Conservation (phyloP, 164 flowering plant genomes). For the Vitis vinifera region ASM3070453v1 NC_081811.1:7530501-7531000, state of each 20-base stretch:
- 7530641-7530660: slow-evolving; percentile 53
- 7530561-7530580: slow-evolving; percentile 72
- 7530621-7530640: slow-evolving; percentile 19
- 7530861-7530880: not conserved
- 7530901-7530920: too few species aligned
- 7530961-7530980: too few species aligned
- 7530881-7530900: too few species aligned
- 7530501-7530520: slow-evolving; percentile 48
- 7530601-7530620: slow-evolving; percentile 12
- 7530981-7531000: too few species aligned
- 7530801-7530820: not conserved
- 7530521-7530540: slow-evolving; percentile 77
- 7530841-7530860: not conserved
- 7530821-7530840: too few species aligned
- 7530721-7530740: slow-evolving; percentile 42
- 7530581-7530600: slow-evolving; percentile 45
- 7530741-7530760: slow-evolving; percentile 73
- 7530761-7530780: slow-evolving; percentile 45
- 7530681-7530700: slow-evolving; percentile 48
- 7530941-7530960: too few species aligned
- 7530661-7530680: slow-evolving; percentile 46
- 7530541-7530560: slow-evolving; percentile 62
- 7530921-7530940: too few species aligned
- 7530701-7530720: slow-evolving; percentile 40
- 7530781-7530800: slow-evolving; percentile 27